Percentiles rank a stretch among this genome's conserved stretches.
Conservation (phyloP, 495 filamentous ascomycete species). For the Parathielavia appendiculata region DNA sequence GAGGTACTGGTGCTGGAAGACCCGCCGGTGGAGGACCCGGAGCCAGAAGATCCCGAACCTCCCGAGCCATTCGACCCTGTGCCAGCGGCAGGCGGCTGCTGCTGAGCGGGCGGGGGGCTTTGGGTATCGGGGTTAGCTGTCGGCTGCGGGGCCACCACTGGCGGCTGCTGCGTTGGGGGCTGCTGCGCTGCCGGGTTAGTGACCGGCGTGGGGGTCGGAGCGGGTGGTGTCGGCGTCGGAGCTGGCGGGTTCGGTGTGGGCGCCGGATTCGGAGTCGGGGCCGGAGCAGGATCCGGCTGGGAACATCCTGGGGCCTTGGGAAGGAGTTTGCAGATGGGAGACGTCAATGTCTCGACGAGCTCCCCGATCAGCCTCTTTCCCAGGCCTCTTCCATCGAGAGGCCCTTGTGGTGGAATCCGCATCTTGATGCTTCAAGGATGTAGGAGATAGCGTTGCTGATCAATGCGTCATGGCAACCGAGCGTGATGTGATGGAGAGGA, state of each 20-base stretch:
- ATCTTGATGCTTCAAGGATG: slow-evolving; percentile 6
- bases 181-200: not conserved
- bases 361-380: slow-evolving; percentile 4
- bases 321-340: slow-evolving; percentile 11
- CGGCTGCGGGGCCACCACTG: not conserved
- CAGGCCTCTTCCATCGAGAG: slow-evolving; percentile 2
- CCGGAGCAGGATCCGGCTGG: not conserved
- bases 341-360: not conserved
- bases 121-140: not conserved
- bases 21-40: not conserved
- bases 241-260: not conserved
- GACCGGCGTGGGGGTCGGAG: not conserved
- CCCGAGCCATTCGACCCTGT: not conserved
- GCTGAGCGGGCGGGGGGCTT: not conserved
- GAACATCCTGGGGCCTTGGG: slow-evolving; percentile 11
- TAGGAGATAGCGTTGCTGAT: not conserved
- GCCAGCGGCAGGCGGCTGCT: not conserved
- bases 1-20: slow-evolving; percentile 1
- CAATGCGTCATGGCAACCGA: slow-evolving; percentile 8
- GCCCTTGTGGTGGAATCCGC: slow-evolving; percentile 9
- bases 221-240: not conserved
- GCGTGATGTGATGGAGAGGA: not conserved
- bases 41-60: slow-evolving; percentile 5
- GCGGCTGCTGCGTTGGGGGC: not conserved
- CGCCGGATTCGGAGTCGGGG: slow-evolving; percentile 9